Evolutionary conservation across 2,329 filamentous ascomycete genomes (phyloP).

Genomic region (Westerdykella ornata): DNA sequence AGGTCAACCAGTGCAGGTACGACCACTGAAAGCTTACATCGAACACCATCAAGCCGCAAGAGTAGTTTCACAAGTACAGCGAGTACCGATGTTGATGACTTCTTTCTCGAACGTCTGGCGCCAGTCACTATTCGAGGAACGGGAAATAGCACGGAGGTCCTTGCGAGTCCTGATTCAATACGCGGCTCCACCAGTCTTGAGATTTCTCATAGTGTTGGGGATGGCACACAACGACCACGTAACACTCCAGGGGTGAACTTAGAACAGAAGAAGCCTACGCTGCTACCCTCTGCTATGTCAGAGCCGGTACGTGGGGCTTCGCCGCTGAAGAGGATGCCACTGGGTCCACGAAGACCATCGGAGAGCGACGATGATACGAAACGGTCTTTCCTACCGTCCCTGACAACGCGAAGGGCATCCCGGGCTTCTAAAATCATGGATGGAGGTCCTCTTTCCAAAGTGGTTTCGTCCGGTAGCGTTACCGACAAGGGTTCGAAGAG

Average conservation of each 20-base stretch:
- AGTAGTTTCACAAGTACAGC: constrained; percentile 40
- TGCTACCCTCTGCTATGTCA: constrained; percentile 36
- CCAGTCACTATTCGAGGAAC: constrained; percentile 43
- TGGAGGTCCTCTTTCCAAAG: constrained; percentile 9
- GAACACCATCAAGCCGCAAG: constrained; percentile 37
- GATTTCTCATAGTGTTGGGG: not conserved
- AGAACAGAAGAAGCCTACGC: constrained; percentile 19
- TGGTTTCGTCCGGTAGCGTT: constrained; percentile 11
- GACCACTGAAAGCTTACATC: constrained; percentile 29
- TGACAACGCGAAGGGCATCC: constrained; percentile 24
- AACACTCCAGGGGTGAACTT: constrained; percentile 8
- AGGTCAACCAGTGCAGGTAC: constrained; percentile 43
- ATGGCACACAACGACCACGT: not conserved
- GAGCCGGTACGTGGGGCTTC: constrained; percentile 27
- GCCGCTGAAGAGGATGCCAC: constrained; percentile 25
- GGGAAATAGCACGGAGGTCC: constrained; percentile 35
- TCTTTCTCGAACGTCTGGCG: constrained; percentile 40
- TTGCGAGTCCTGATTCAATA: constrained; percentile 33
- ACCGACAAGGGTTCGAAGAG: constrained; percentile 20
- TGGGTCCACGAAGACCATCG: constrained; percentile 26
- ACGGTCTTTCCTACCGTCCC: constrained; percentile 27
- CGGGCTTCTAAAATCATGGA: constrained; percentile 22
- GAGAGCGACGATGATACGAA: constrained; percentile 35
- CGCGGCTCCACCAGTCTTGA: constrained; percentile 30
- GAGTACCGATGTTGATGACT: constrained; percentile 41